phyloP scores from a whole-genome alignment of 164 flowering plant genomes.

The Berberis vulgaris region DNA sequence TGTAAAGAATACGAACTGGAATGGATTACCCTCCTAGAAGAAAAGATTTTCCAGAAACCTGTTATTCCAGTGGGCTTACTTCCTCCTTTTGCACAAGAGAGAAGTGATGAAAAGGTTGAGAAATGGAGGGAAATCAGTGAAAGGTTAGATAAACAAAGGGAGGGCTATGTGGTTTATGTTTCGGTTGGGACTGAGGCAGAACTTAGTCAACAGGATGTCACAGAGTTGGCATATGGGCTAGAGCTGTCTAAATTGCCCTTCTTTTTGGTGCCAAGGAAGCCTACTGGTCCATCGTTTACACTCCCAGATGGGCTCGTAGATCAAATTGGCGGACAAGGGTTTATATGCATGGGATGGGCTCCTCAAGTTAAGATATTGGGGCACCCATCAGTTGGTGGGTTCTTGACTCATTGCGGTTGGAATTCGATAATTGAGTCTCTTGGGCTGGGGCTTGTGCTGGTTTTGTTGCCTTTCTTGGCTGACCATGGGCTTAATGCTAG shows the following conservation, averaged over 20 bases:
- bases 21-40: not conserved
- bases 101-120: no score
- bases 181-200: no score
- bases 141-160: no score
- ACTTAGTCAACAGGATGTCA: no score
- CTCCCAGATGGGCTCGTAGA: conserved; percentile 33
- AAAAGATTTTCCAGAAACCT: not conserved
- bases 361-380: conserved; percentile 31
- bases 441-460: conserved; percentile 16
- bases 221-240: no score
- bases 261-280: not conserved
- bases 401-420: conserved; percentile 42
- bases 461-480: conserved; percentile 20
- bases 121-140: no score
- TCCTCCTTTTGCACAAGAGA: no score
- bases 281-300: not conserved
- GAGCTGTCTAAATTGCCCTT: not conserved
- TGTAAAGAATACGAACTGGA: not conserved
- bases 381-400: conserved; percentile 34
- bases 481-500: conserved; percentile 33
- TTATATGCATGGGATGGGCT: conserved; percentile 33
- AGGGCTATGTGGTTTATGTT: no score
- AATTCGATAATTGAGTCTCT: conserved; percentile 34
- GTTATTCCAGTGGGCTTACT: not conserved
- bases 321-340: conserved; percentile 14